phyloP scores from a whole-genome alignment of 176 grass and related monocot genomes.

The barley (Hordeum vulgare) region MorexV3_pseudomolecules_assembly NC_058522.1:553747489-553747988 shows the following conservation, averaged over 20 bases:
- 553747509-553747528: background rate
- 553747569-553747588: constrained; percentile 20
- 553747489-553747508: background rate
- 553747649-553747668: background rate
- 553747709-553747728: background rate
- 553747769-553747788: background rate
- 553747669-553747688: background rate
- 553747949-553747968: background rate
- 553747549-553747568: background rate
- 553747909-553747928: background rate
- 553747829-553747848: background rate
- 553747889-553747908: background rate
- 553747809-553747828: background rate
- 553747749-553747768: background rate
- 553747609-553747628: constrained; percentile 3
- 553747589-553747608: constrained; percentile 22
- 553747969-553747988: background rate
- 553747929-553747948: background rate
- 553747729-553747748: background rate
- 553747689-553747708: background rate
- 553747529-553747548: background rate
- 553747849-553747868: background rate
- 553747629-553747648: constrained; percentile 6
- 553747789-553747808: background rate
- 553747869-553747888: background rate